Conservation (phyloP, 2,329 filamentous ascomycete species). For the Xylariaceae sp. region DNA sequence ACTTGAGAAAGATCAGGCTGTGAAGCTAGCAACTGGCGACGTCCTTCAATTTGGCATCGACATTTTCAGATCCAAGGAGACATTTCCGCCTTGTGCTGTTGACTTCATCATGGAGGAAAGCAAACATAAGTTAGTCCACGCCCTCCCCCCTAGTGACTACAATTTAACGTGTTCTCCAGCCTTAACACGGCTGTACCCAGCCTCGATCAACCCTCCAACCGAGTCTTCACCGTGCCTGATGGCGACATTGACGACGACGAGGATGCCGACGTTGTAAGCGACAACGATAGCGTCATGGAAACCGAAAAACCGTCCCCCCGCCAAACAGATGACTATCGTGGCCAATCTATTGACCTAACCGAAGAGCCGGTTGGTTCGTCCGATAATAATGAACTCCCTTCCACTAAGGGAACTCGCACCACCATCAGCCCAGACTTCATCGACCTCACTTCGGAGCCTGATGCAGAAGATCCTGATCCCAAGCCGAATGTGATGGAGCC, state of each 20-base stretch:
- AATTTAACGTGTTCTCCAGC: conserved; percentile 17
- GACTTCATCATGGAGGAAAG: conserved; percentile 38
- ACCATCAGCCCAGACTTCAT: conserved; percentile 25
- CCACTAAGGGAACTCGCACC: conserved; percentile 2
- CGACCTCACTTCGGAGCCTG: conserved; percentile 30
- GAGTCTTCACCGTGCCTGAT: conserved; percentile 47
- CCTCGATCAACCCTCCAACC: conserved; percentile 24
- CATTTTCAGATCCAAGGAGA: conserved; percentile 40
- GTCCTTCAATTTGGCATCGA: conserved; percentile 43
- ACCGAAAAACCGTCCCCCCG: background rate
- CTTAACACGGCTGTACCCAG: background rate
- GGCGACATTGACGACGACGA: conserved; percentile 38
- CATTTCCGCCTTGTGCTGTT: conserved; percentile 45
- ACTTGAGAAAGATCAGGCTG: conserved; percentile 22
- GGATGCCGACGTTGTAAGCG: conserved; percentile 24
- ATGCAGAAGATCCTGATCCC: conserved; percentile 14
- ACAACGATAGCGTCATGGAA: conserved; percentile 22
- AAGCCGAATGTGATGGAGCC: background rate
- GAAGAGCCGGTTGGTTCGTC: conserved; percentile 12
- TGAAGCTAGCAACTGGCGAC: conserved; percentile 40
- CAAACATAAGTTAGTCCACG: conserved; percentile 16
- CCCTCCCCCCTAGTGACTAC: background rate
- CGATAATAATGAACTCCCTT: background rate
- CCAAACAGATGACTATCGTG: background rate
- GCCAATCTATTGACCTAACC: conserved; percentile 29